A percentile compares a stretch with the other conserved stretches of the same genome.
Evolutionary conservation across 768 basidiomycete species (phyloP).

Genomic region (Psilocybe sp.): DNA sequence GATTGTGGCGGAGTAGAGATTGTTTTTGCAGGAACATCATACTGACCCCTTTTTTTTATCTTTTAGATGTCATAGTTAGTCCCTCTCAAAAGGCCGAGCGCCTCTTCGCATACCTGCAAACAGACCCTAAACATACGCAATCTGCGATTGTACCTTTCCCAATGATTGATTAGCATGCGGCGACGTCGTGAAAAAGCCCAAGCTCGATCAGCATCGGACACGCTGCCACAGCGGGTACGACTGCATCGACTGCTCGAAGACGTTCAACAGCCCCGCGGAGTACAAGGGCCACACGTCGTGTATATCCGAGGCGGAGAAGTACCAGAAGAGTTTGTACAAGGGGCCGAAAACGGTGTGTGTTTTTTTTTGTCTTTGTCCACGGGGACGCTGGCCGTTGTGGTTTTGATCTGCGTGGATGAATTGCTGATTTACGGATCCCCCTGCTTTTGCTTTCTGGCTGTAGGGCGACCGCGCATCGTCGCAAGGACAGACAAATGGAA

Average conservation of each 20-base stretch:
- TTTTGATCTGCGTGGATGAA: too few relatives aligned
- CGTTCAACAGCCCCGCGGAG: constrained; percentile 71
- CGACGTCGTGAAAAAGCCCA: constrained; percentile 92
- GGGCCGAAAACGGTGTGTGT: constrained; percentile 58
- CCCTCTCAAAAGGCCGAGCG: background rate
- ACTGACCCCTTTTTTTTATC: background rate
- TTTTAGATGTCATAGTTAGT: constrained; percentile 68
- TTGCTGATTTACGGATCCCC: background rate
- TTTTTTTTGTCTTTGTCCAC: too few relatives aligned
- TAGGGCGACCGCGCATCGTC: background rate
- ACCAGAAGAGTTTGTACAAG: constrained; percentile 84
- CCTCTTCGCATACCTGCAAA: background rate
- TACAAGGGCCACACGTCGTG: constrained; percentile 85
- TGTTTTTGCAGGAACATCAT: too few relatives aligned
- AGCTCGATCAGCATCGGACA: constrained; percentile 74
- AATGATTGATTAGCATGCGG: constrained; percentile 51
- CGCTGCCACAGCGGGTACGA: constrained; percentile 69
- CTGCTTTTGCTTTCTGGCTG: background rate
- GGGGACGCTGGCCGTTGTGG: too few relatives aligned
- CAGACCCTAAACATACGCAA: background rate
- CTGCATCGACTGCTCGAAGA: constrained; percentile 86
- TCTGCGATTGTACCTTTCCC: background rate
- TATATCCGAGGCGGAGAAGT: constrained; percentile 91
- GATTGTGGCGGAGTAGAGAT: background rate
- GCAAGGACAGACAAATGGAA: background rate